A percentile compares a stretch with the other conserved stretches of the same genome.
phyloP scores from a whole-genome alignment of 1,284 basidiomycete species.

The Apiotrichum laibachii region DNA sequence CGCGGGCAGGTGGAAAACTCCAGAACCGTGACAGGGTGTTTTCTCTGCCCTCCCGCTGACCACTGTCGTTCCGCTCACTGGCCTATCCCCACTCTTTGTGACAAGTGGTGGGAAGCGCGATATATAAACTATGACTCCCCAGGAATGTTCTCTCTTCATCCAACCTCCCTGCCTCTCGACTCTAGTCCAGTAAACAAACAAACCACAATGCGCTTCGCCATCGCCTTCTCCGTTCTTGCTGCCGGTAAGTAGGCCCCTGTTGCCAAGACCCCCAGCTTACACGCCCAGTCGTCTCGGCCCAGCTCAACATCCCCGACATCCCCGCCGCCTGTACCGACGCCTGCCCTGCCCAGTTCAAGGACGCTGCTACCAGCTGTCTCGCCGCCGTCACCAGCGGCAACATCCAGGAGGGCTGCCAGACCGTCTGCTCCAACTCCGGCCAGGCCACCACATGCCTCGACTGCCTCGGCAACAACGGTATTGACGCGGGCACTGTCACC shows the following conservation, averaged over 20 bases:
- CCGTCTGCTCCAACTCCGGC: neutral
- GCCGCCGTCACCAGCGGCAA: neutral
- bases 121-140: neutral
- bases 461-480: neutral
- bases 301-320: neutral
- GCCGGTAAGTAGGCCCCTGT: neutral
- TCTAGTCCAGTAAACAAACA: neutral
- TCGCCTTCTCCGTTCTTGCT: neutral
- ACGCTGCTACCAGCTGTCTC: too few relatives aligned
- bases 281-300: slow-evolving; percentile 1
- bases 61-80: neutral
- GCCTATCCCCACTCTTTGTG: neutral
- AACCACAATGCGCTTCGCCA: neutral
- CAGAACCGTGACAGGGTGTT: too few relatives aligned
- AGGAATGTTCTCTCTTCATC: neutral
- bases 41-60: too few relatives aligned
- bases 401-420: neutral
- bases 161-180: neutral
- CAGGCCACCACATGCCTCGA: neutral
- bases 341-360: too few relatives aligned
- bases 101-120: neutral
- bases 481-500: neutral
- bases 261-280: neutral
- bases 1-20: too few relatives aligned
- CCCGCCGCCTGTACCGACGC: too few relatives aligned